Evolutionary conservation across 1,284 basidiomycete genomes (phyloP).

Genomic region (Agroathelia rolfsii): DNA sequence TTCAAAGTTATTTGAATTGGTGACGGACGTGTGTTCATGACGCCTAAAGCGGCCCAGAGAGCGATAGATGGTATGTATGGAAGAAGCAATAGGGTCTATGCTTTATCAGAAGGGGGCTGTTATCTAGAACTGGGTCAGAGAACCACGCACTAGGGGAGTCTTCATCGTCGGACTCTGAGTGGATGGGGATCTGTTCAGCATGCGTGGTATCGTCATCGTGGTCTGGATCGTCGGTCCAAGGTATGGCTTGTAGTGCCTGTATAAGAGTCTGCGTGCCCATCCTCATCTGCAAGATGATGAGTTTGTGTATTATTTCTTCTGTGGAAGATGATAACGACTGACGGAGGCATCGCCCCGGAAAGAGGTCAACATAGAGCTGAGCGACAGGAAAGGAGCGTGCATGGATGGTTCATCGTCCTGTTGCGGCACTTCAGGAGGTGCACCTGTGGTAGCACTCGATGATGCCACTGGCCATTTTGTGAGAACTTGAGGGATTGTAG

Average conservation of each 20-base stretch:
- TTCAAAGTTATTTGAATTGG: constrained; percentile 2
- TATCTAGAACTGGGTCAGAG: constrained; percentile 3
- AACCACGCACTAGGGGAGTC: constrained; percentile 28
- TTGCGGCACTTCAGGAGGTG: constrained; percentile 11
- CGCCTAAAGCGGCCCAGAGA: constrained; percentile 62
- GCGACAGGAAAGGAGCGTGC: constrained; percentile 55
- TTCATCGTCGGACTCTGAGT: constrained; percentile 55
- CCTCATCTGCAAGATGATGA: constrained; percentile 47
- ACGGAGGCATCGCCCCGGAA: constrained; percentile 64
- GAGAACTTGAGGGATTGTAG: too few species aligned
- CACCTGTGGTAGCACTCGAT: constrained; percentile 7
- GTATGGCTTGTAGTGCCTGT: constrained; percentile 73
- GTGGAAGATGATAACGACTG: constrained; percentile 18
- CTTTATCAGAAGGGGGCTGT: constrained; percentile 8
- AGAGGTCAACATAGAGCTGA: constrained; percentile 36
- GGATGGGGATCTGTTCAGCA: constrained; percentile 30
- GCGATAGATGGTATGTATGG: constrained; percentile 78
- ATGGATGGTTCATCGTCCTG: constrained; percentile 73
- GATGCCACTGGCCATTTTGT: too few species aligned
- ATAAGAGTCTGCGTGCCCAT: constrained; percentile 78
- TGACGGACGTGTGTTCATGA: constrained; percentile 21
- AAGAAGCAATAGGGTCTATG: constrained; percentile 48
- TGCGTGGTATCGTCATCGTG: constrained; percentile 52
- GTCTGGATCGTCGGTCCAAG: constrained; percentile 60
- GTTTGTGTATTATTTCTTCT: constrained; percentile 10